Conservation (phyloP, 768 basidiomycete species). For the Rossbeevera mucosa region DNA sequence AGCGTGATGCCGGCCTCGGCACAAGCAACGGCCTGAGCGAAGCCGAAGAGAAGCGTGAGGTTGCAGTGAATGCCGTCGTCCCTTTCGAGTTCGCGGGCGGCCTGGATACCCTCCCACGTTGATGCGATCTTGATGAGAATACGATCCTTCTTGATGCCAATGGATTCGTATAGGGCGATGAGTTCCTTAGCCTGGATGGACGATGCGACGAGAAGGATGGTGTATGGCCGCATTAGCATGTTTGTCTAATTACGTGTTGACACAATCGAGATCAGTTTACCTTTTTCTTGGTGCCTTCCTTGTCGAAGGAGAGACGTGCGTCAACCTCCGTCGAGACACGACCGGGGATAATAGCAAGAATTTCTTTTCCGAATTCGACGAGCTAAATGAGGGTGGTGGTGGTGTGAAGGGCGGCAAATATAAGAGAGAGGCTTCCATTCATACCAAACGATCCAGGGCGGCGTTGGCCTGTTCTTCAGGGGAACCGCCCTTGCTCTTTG, state of each 20-base stretch:
- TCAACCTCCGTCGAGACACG: conserved; percentile 99
- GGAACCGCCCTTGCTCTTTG: conserved; percentile 76
- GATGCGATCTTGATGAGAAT: conserved; percentile 99
- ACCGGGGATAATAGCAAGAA: conserved; percentile 92
- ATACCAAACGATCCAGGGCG: conserved; percentile 85
- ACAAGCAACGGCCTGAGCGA: conserved; percentile 97
- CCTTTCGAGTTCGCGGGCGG: conserved; percentile 90
- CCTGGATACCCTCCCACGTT: conserved; percentile 99
- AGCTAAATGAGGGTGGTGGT: conserved; percentile 49
- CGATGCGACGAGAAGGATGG: conserved; percentile 6
- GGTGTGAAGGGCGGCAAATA: conserved; percentile 9
- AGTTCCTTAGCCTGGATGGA: conserved; percentile 65
- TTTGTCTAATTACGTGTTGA: conserved; percentile 21
- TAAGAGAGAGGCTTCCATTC: conserved; percentile 28
- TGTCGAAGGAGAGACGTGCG: conserved; percentile 95
- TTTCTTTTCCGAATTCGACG: conserved; percentile 96
- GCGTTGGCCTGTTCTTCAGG: conserved; percentile 70
- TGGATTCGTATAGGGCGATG: conserved; percentile 90
- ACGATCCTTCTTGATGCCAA: conserved; percentile 91
- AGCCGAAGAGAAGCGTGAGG: conserved; percentile 97
- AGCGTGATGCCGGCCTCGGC: conserved; percentile 97
- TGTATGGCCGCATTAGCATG: conserved; percentile 2
- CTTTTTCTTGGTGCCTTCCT: conserved; percentile 87
- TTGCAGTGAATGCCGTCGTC: conserved; percentile 97
- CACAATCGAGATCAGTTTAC: conserved; percentile 32